Evolutionary conservation across 2,329 filamentous ascomycete species (phyloP).

Genomic region (Ceratocystis alfenasii): DNA sequence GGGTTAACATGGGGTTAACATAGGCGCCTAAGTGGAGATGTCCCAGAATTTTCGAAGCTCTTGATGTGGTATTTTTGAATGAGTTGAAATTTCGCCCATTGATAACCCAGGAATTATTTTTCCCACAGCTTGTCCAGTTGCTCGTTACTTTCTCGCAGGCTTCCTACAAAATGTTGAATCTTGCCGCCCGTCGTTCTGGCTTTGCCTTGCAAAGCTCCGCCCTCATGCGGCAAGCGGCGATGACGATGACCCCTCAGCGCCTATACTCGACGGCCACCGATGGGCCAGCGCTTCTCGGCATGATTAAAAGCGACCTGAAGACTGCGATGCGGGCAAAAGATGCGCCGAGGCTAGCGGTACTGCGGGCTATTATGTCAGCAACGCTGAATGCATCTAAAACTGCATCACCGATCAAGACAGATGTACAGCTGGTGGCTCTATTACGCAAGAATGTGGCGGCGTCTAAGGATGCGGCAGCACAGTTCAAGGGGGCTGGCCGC

Average conservation of each 20-base stretch:
- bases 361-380: constrained; percentile 56
- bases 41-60: not conserved
- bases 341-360: constrained; percentile 50
- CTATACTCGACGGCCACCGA: constrained; percentile 27
- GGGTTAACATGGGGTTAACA: too few species aligned
- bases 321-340: constrained; percentile 55
- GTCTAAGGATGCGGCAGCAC: constrained; percentile 45
- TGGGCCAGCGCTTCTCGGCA: constrained; percentile 37
- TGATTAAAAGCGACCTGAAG: constrained; percentile 51
- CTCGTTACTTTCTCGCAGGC: constrained; percentile 8
- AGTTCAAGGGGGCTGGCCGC: constrained; percentile 53
- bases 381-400: constrained; percentile 69
- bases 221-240: not conserved
- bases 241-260: constrained; percentile 1
- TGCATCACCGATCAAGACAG: constrained; percentile 53
- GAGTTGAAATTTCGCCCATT: too few species aligned
- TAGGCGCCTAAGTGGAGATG: too few species aligned
- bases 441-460: constrained; percentile 52
- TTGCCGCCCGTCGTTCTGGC: constrained; percentile 21
- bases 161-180: constrained; percentile 23
- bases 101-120: too few species aligned
- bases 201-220: constrained; percentile 5
- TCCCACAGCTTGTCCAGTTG: not conserved
- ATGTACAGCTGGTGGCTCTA: constrained; percentile 55
- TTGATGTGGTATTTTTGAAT: too few species aligned